Evolutionary conservation across 352 stramenopile species (phyloP).

Genomic region (Bremia lactucae): DNA sequence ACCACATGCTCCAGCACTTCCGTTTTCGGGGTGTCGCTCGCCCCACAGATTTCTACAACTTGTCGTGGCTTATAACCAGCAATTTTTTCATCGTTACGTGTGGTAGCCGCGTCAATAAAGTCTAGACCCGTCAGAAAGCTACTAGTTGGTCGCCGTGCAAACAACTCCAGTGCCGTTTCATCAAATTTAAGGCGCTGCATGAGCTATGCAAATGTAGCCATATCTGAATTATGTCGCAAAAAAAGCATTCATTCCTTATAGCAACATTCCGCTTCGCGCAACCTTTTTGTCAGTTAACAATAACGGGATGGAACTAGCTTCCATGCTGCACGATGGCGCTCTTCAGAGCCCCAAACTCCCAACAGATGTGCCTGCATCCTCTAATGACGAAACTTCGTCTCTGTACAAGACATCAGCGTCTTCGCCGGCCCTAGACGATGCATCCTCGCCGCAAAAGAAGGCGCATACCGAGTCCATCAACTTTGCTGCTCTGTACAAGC

Average conservation of each 20-base stretch:
- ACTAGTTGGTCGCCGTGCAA: constrained; percentile 37
- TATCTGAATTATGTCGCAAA: background rate
- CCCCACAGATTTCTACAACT: constrained; percentile 46
- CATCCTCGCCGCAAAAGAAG: constrained; percentile 9
- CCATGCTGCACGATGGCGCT: constrained; percentile 1
- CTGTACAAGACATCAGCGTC: constrained; percentile 1
- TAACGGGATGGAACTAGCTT: constrained; percentile 10
- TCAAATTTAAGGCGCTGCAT: constrained; percentile 24
- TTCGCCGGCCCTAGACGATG: constrained; percentile 14
- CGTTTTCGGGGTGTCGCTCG: constrained; percentile 24
- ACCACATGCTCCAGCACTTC: constrained; percentile 48
- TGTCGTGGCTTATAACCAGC: constrained; percentile 48
- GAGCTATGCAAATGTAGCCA: constrained; percentile 12
- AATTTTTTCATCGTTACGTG: constrained; percentile 4
- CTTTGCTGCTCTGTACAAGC: constrained; percentile 61
- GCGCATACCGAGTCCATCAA: constrained; percentile 5
- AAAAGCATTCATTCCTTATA: constrained; percentile 2
- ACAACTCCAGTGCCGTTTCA: constrained; percentile 67
- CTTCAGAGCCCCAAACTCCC: constrained; percentile 3
- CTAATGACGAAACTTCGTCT: background rate
- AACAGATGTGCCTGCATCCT: background rate
- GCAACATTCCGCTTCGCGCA: constrained; percentile 6
- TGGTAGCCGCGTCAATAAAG: constrained; percentile 43
- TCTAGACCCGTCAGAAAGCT: constrained; percentile 43
- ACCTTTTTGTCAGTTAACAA: constrained; percentile 17